Evolutionary conservation across 345 rosid species (phyloP).

Genomic region (Pistacia integerrima): DNA sequence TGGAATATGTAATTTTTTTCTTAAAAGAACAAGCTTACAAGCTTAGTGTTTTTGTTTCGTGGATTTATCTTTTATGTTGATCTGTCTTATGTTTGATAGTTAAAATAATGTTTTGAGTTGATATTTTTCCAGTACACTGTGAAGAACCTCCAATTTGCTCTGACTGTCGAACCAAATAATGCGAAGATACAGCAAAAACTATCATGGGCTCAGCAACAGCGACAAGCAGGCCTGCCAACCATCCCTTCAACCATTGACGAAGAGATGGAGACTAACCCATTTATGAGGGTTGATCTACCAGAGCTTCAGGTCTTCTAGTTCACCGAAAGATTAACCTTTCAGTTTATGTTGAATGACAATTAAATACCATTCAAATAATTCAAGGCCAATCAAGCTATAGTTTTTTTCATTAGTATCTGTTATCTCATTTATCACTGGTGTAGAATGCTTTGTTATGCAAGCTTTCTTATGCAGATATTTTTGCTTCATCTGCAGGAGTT

Average conservation of each 20-base stretch:
- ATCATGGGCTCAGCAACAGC: constrained; percentile 79
- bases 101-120: constrained; percentile 4
- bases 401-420: neutral
- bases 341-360: neutral
- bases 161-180: constrained; percentile 75
- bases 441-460: neutral
- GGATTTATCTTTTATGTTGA: neutral
- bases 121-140: constrained; percentile 69
- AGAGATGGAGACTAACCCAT: constrained; percentile 85
- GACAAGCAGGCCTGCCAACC: constrained; percentile 68
- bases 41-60: neutral
- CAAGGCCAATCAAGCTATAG: neutral
- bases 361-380: neutral
- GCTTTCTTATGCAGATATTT: constrained; percentile 7
- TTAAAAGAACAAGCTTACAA: neutral
- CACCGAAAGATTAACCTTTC: neutral
- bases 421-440: neutral
- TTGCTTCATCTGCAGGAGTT: constrained; percentile 43
- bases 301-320: constrained; percentile 50
- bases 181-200: constrained; percentile 68
- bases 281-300: constrained; percentile 71
- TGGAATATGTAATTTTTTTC: too few relatives aligned
- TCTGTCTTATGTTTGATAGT: neutral
- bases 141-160: constrained; percentile 89
- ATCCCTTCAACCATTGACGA: constrained; percentile 88